These are phyloP conservation scores for Bipolaris sorokiniana DNA, from an alignment of 2,329 filamentous ascomycete genomes.

Conservation along the genomic window DNA sequence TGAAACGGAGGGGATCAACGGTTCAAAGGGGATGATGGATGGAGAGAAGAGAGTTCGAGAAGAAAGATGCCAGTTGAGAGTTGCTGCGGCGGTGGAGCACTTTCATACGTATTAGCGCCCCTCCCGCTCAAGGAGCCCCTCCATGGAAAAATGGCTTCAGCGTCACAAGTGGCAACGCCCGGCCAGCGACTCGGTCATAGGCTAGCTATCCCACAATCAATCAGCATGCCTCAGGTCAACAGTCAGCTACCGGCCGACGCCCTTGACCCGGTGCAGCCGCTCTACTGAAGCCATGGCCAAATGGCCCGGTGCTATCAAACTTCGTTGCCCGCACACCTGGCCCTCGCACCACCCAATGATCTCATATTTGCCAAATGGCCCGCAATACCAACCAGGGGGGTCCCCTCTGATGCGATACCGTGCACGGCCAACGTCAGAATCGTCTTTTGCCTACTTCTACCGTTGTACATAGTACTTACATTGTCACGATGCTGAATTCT, in stretches of 20 bases:
- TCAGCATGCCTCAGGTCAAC: conserved; percentile 4
- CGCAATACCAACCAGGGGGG: neutral
- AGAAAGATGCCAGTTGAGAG: conserved; percentile 21
- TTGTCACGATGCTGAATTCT: conserved; percentile 11
- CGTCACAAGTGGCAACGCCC: conserved; percentile 44
- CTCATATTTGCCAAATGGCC: conserved; percentile 1
- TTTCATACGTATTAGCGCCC: conserved; percentile 29
- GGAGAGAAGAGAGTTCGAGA: conserved; percentile 27
- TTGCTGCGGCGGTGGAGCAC: conserved; percentile 19
- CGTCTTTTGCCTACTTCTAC: neutral
- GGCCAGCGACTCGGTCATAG: conserved; percentile 1
- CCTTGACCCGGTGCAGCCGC: conserved; percentile 1
- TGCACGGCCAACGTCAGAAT: neutral
- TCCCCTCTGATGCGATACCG: neutral
- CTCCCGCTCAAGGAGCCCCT: conserved; percentile 28
- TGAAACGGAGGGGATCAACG: conserved; percentile 4
- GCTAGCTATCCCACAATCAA: neutral
- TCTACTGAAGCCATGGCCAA: neutral
- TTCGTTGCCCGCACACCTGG: neutral
- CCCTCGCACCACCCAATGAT: neutral
- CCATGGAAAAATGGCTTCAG: conserved; percentile 35
- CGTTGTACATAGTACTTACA: neutral
- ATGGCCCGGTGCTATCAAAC: neutral
- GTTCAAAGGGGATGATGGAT: conserved; percentile 6
- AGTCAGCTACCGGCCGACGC: conserved; percentile 2